These are phyloP conservation scores for Nemania bipapillata DNA, from an alignment of 2,329 filamentous ascomycete genomes.

Conservation along the genomic window DNA sequence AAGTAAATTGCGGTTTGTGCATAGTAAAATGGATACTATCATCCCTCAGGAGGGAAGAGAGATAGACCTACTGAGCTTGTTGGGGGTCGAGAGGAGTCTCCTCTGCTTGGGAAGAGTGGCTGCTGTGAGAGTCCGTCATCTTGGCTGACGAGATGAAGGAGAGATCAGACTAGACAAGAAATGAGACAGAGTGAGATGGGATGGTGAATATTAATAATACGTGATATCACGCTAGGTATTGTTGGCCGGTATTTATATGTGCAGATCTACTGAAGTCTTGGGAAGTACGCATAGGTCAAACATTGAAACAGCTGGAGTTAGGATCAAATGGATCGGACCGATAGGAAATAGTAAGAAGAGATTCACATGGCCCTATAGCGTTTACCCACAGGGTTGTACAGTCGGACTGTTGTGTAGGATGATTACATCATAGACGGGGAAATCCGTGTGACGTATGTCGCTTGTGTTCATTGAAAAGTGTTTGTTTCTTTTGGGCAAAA, in stretches of 20 bases:
- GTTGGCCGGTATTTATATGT: neutral
- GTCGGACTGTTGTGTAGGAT: neutral
- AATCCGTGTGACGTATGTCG: constrained; percentile 43
- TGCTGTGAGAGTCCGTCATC: constrained; percentile 42
- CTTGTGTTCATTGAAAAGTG: neutral
- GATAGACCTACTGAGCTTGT: constrained; percentile 42
- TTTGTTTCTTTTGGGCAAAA: neutral
- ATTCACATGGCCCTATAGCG: neutral
- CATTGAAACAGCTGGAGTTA: neutral
- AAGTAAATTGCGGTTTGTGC: neutral
- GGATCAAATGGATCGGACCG: neutral
- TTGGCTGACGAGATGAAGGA: constrained; percentile 15
- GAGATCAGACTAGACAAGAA: too few species aligned
- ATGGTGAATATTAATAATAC: neutral
- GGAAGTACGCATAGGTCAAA: neutral
- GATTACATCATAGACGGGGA: constrained; percentile 38
- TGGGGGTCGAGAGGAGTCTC: constrained; percentile 41
- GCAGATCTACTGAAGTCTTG: neutral
- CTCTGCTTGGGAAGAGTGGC: constrained; percentile 39
- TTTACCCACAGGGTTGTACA: neutral
- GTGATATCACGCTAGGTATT: neutral
- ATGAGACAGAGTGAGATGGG: too few species aligned
- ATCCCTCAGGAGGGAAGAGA: neutral
- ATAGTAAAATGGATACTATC: neutral
- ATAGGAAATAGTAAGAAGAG: neutral